Base-by-base conservation (phyloP, 2,329 filamentous ascomycete species). In the Zarea fungicola region DNA sequence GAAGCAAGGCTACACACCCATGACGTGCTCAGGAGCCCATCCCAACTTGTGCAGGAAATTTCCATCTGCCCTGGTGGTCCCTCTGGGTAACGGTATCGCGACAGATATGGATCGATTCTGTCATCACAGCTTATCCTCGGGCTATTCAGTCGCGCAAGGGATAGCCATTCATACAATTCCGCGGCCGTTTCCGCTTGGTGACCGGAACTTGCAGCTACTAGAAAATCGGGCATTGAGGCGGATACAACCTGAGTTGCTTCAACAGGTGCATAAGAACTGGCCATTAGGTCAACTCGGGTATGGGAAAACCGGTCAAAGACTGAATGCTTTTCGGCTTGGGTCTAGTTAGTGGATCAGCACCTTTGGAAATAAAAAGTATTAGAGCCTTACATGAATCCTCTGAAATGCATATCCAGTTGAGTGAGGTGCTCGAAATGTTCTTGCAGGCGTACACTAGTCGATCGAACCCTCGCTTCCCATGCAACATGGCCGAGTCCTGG, bases 401-500 rank as follows among this genome's bases (percentile, higher is more conserved):
- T 77, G 84, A 58, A 93, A 32, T 44, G 41, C 40, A 91, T 1
- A 97, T 69, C 90, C 92, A 96, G 1, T 80, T 80, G 19, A 84
- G 60, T 1, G 84, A 80, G 37, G 75, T 68, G 42, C 77, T 80
- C 19, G 96, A 72, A 19, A 89, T 88, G 54, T 89, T 88, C 58
- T 85, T 84, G 64, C 84, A 89, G 13, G 89, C 89, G 74, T 87
- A 87, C 6, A 84, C 64, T 13, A 96, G 71, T 39, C 89, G 76
- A 54, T 91, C 84, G 59, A 95, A 96, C 0, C 83, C 85, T 55
- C 86, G 90, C 64, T 89, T 93, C 4, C 90, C 90, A 47, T 83
- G 84, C 7, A 89, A 65, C 88, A 96, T 96, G 0, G 83, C 83
- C 1, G 83, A 78, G 5, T 76, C 72, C 16, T 84, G 79, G 23